Conservation (phyloP, 2,329 filamentous ascomycete species). For the Paecilomyces sp. region DNA sequence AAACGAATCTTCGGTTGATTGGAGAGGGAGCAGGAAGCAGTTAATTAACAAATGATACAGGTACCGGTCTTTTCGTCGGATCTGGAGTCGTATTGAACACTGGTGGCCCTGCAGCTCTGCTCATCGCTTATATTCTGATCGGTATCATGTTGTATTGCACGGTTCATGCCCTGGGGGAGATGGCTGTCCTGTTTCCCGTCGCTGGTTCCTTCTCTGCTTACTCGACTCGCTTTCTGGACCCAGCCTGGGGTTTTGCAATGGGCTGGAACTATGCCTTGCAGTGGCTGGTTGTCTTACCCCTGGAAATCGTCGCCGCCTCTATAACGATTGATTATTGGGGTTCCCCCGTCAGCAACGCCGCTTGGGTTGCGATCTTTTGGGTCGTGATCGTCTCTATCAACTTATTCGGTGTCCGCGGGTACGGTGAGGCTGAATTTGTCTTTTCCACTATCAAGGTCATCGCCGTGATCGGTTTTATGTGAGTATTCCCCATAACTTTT, state of each 20-base stretch:
- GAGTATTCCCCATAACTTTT: slow-evolving; percentile 37
- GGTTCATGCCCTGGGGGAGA: slow-evolving; percentile 82
- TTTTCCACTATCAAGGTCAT: slow-evolving; percentile 81
- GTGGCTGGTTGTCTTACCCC: slow-evolving; percentile 75
- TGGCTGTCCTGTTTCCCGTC: slow-evolving; percentile 84
- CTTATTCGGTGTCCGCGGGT: slow-evolving; percentile 78
- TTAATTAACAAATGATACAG: slow-evolving; percentile 30
- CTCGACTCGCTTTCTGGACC: slow-evolving; percentile 86
- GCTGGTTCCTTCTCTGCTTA: slow-evolving; percentile 89
- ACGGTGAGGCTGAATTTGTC: slow-evolving; percentile 83
- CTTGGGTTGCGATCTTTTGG: slow-evolving; percentile 80
- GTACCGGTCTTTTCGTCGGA: slow-evolving; percentile 79
- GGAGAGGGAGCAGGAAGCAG: not conserved
- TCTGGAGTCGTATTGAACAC: slow-evolving; percentile 63
- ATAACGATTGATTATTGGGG: slow-evolving; percentile 81
- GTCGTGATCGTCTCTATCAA: slow-evolving; percentile 72
- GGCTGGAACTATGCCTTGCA: slow-evolving; percentile 90
- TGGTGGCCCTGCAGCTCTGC: slow-evolving; percentile 70
- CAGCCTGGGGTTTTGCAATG: slow-evolving; percentile 92
- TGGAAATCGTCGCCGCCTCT: slow-evolving; percentile 81
- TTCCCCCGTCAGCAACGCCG: slow-evolving; percentile 54
- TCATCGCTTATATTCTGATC: slow-evolving; percentile 72
- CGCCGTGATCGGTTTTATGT: slow-evolving; percentile 85
- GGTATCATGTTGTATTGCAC: slow-evolving; percentile 88
- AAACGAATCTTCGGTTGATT: not conserved